Conservation (phyloP, 1,284 basidiomycete species). For the Kalmanozyma brasiliensis region DNA sequence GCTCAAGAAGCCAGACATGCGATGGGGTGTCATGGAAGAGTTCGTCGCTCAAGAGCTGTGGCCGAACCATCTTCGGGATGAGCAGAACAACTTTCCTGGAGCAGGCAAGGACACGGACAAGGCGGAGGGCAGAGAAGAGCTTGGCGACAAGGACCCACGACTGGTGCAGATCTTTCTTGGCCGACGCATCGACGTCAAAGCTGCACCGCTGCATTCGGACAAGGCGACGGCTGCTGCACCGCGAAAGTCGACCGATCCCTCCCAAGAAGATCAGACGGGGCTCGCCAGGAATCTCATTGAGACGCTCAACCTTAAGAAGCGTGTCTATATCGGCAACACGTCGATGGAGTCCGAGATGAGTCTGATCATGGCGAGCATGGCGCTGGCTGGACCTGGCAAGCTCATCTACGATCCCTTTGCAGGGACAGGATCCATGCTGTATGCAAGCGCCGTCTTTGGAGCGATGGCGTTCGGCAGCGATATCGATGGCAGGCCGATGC, state of each 20-base stretch:
- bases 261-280: conserved; percentile 44
- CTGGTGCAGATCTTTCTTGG: conserved; percentile 60
- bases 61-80: conserved; percentile 35
- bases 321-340: conserved; percentile 89
- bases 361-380: conserved; percentile 94
- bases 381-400: conserved; percentile 85
- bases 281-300: conserved; percentile 65
- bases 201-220: conserved; percentile 21
- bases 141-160: conserved; percentile 53
- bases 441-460: conserved; percentile 79
- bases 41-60: conserved; percentile 71
- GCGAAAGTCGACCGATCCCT: conserved; percentile 48
- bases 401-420: conserved; percentile 95
- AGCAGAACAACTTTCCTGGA: conserved; percentile 39
- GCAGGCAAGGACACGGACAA: conserved; percentile 27
- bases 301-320: conserved; percentile 80
- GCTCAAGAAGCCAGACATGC: conserved; percentile 82
- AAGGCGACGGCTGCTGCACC: conserved; percentile 10
- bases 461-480: conserved; percentile 89
- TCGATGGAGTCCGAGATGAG: conserved; percentile 98
- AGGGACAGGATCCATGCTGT: conserved; percentile 95
- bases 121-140: conserved; percentile 37
- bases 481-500: conserved; percentile 96
- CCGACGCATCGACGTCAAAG: conserved; percentile 39
- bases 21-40: conserved; percentile 87